phyloP scores from a whole-genome alignment of 352 stramenopile genomes.

The Pythium pyrilobum region DNA sequence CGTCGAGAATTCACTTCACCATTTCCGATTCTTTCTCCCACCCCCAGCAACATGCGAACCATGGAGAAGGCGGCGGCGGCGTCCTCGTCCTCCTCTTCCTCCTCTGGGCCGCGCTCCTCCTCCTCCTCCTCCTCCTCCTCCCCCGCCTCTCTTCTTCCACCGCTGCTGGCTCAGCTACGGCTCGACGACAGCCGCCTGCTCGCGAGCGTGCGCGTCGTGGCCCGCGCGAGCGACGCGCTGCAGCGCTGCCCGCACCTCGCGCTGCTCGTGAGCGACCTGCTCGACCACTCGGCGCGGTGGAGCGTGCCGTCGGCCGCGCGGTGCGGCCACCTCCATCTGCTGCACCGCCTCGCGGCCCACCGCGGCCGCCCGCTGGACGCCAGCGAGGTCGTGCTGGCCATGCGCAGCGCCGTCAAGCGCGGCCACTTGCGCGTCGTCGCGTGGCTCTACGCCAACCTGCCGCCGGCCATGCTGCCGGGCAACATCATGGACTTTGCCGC shows the following conservation, averaged over 20 bases:
- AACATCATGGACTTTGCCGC: conserved; percentile 82
- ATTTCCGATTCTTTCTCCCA: not conserved
- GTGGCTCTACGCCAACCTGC: conserved; percentile 59
- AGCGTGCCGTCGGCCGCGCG: conserved; percentile 51
- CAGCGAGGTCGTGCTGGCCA: conserved; percentile 59
- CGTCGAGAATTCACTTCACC: not conserved
- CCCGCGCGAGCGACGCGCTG: conserved; percentile 40
- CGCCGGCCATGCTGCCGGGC: conserved; percentile 44
- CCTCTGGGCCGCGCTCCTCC: not conserved
- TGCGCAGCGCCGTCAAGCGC: conserved; percentile 64
- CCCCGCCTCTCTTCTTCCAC: not conserved
- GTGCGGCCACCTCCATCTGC: conserved; percentile 43
- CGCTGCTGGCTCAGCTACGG: not conserved
- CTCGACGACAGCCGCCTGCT: conserved; percentile 12
- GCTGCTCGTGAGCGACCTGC: conserved; percentile 36
- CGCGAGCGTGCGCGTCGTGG: conserved; percentile 34
- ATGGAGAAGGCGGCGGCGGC: not conserved
- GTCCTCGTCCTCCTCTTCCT: not conserved
- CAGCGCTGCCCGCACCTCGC: conserved; percentile 41
- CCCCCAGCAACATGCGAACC: not conserved
- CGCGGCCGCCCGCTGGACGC: conserved; percentile 30
- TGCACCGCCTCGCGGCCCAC: conserved; percentile 36
- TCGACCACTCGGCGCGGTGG: conserved; percentile 58
- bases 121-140: not conserved
- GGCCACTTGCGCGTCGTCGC: conserved; percentile 52